Evolutionary conservation across 306 rosid genomes (phyloP).

Genomic region (Trifolium pratense): DNA sequence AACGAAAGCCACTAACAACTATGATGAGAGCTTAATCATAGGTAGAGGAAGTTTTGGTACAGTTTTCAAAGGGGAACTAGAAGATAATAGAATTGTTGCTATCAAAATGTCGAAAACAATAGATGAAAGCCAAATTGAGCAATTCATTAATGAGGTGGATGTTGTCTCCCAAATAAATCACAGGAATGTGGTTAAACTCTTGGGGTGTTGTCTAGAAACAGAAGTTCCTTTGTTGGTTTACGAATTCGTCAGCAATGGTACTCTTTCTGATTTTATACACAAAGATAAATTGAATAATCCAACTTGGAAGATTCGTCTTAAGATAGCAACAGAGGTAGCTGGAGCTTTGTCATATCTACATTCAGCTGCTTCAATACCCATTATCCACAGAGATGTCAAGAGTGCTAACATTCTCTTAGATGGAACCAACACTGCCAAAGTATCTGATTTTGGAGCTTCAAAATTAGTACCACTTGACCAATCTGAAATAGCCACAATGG

Average conservation of each 20-base stretch:
- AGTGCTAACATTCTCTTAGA: slow-evolving; percentile 52
- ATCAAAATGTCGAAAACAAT: slow-evolving; percentile 2
- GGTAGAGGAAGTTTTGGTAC: slow-evolving; percentile 52
- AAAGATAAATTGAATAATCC: background rate
- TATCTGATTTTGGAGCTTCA: slow-evolving; percentile 56
- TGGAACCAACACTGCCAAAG: slow-evolving; percentile 43
- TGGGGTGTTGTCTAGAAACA: background rate
- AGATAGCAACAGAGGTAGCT: slow-evolving; percentile 44
- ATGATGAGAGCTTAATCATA: slow-evolving; percentile 29
- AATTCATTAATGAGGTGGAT: slow-evolving; percentile 54
- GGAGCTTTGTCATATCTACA: background rate
- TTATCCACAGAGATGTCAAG: slow-evolving; percentile 1
- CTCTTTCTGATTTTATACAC: slow-evolving; percentile 42
- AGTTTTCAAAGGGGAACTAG: slow-evolving; percentile 42
- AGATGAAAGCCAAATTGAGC: slow-evolving; percentile 42
- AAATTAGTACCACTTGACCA: slow-evolving; percentile 52
- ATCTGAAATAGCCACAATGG: slow-evolving; percentile 41
- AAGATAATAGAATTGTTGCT: slow-evolving; percentile 26
- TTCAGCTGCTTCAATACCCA: background rate
- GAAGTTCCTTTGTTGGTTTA: slow-evolving; percentile 44
- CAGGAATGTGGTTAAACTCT: background rate
- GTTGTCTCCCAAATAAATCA: slow-evolving; percentile 57
- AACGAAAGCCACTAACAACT: slow-evolving; percentile 51
- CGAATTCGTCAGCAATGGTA: slow-evolving; percentile 48
- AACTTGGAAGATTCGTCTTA: slow-evolving; percentile 44